Evolutionary conservation across 495 filamentous ascomycete species (phyloP), one percentile per base, ranked within the genome.

Genomic region (Darksidea phi): DNA sequence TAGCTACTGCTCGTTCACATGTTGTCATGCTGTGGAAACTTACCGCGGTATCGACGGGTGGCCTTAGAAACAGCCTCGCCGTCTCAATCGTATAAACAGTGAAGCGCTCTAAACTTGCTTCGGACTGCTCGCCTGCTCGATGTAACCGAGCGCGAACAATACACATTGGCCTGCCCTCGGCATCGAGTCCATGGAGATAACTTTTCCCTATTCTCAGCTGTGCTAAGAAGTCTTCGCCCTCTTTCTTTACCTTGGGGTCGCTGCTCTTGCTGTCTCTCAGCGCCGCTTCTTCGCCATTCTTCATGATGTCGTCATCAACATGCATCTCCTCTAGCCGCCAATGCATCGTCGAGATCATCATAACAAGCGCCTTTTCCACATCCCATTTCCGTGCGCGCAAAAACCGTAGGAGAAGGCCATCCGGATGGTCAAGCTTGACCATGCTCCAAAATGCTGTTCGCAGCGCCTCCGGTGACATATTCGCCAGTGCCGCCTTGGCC

Each of bases 71-170:
- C 74, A 95, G 82, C 46, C 94, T 81, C 21, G 91, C 90, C 20
- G 90, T 91, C 76, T 98, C 94, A 70, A 98, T 98, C 8, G 89
- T 82, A 71, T 92, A 97, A 21, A 97, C 91, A 0, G 94, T 98
- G 69, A 86, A 98, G 61, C 87, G 77, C 70, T 98, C 94, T 52
- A 97, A 68, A 58, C 82, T 84, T 58, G 86, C 79, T 69, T 90
- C 89, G 52, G 78, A 85, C 75, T 98, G 93, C 63, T 96, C 93
- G 18, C 84, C 86, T 54, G 86, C 81, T 65, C 75, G 84, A 72
- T 98, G 94, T 66, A 97, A 72, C 36, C 87, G 79, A 21, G 91
- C 91, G 41, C 91, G 82, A 45, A 97, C 88, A 55, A 89, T 78
- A 70, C 93, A 97, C 63, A 97, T 88, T 0, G 94, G 95, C 36